Evolutionary conservation across 208 protist species (phyloP).

Genomic region (Polymyxa betae): DNA sequence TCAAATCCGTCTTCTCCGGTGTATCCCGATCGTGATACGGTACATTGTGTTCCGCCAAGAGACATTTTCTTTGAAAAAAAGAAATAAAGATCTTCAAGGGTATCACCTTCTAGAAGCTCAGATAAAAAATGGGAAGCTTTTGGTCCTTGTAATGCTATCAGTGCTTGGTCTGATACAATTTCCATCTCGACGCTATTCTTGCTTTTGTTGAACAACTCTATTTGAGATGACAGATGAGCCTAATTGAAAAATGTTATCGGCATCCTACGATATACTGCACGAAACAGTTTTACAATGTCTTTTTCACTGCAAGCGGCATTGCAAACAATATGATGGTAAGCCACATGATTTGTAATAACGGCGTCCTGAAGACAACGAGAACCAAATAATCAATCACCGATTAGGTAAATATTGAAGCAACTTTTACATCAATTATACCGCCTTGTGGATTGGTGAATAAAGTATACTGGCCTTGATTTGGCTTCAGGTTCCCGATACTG

Average conservation of each 20-base stretch:
- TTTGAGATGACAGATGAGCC: slow-evolving; percentile 60
- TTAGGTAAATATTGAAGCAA: neutral
- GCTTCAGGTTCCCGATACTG: slow-evolving; percentile 7
- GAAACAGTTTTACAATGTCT: slow-evolving; percentile 83
- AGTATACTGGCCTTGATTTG: slow-evolving; percentile 18
- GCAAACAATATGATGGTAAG: slow-evolving; percentile 88
- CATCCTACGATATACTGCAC: neutral
- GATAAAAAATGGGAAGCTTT: slow-evolving; percentile 75
- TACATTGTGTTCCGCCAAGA: slow-evolving; percentile 59
- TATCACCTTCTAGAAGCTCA: slow-evolving; percentile 55
- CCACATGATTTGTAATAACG: slow-evolving; percentile 78
- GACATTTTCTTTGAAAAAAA: slow-evolving; percentile 5
- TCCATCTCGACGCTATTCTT: slow-evolving; percentile 80
- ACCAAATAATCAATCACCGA: neutral
- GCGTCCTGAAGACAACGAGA: slow-evolving; percentile 74
- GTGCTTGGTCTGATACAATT: slow-evolving; percentile 74
- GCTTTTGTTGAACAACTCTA: slow-evolving; percentile 69
- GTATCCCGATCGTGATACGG: slow-evolving; percentile 90
- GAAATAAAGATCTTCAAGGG: slow-evolving; percentile 46
- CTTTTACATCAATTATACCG: slow-evolving; percentile 80
- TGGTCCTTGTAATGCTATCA: slow-evolving; percentile 91
- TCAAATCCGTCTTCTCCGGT: slow-evolving; percentile 99
- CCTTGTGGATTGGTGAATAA: slow-evolving; percentile 87
- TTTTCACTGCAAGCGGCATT: slow-evolving; percentile 93
- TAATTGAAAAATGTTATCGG: neutral